Evolutionary conservation across 768 basidiomycete species (phyloP), one percentile per base, ranked within the genome.

Genomic region (Lentinula aciculospora): DNA sequence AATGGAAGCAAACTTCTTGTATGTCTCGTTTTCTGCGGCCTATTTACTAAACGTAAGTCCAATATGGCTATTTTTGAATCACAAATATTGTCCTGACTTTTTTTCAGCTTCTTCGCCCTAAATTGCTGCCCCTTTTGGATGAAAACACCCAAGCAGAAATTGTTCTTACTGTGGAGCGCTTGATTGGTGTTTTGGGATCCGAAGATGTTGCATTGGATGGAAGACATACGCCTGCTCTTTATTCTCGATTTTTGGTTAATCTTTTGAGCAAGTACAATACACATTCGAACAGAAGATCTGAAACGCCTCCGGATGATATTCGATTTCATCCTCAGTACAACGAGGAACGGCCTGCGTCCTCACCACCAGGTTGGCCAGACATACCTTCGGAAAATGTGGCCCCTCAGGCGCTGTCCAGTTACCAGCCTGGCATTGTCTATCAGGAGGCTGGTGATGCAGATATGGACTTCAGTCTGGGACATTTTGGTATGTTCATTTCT

Each of bases 1-100:
- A 3, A 78, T 85, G 71, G 82, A 77, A 53, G 73, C 79, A 15
- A 72, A 76, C 60, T 80, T 79, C 58, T 69, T 81, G 12, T 79
- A 76, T 58, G 74, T 82, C 10, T 76, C 83, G 4, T 86, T 83
- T 62, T 83, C 83, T 8, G 76, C 82, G 2, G 82, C 82, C 2
- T 84, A 84, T 63, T 69, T 86, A 23, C 72, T 85, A 51, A 84
- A 85, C 68, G 83, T 85, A 63, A 62, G 78, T 61, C 37, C 8
- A 23, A 53, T n/a, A 44, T 53, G 23, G 13, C 34, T 6, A 55
- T 19, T 23, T 46, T 17, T n/a, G 5, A 3, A n/a, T n/a, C n/a
- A n/a, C n/a, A 19, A 50, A 25, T 34, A 13, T 31, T 50, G 12
- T 36, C 36, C 32, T 32, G 17, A 53, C 36, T 37, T 39, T 50